Percentiles rank a stretch among this genome's conserved stretches.
Conservation (phyloP, 1,284 basidiomycete species). For the Ustilago crameri region DNA sequence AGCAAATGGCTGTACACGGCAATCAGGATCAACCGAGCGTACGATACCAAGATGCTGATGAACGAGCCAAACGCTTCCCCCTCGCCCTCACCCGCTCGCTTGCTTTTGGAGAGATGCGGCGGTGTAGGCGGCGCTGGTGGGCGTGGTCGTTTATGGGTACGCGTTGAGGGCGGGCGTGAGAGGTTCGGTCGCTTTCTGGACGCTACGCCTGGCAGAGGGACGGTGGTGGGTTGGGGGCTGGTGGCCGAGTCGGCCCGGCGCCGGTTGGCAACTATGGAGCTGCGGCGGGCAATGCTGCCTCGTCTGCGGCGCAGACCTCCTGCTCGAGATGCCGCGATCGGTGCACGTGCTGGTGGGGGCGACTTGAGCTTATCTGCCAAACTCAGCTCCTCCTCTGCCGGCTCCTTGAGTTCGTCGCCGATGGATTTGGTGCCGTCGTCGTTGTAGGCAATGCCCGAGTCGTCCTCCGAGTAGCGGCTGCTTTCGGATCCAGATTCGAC, state of each 20-base stretch:
- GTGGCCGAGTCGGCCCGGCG: not conserved
- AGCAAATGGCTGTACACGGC: constrained; percentile 65
- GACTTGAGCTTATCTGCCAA: constrained; percentile 35
- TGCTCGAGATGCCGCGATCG: too few species aligned
- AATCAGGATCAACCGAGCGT: constrained; percentile 63
- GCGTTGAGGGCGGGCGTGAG: constrained; percentile 31
- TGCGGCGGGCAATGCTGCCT: too few species aligned
- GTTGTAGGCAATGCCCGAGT: constrained; percentile 39
- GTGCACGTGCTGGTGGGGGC: constrained; percentile 1
- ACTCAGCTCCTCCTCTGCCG: constrained; percentile 8
- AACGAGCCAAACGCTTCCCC: constrained; percentile 30
- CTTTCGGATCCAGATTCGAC: constrained; percentile 9
- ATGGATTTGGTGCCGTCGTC: constrained; percentile 21
- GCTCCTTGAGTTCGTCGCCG: constrained; percentile 27
- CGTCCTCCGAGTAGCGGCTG: constrained; percentile 30
- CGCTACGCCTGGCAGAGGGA: too few species aligned
- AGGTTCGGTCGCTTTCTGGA: constrained; percentile 27
- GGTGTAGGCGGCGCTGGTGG: constrained; percentile 5
- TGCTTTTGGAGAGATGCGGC: not conserved
- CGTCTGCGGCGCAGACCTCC: not conserved
- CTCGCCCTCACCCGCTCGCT: not conserved
- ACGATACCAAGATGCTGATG: constrained; percentile 57
- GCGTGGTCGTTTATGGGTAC: constrained; percentile 35
- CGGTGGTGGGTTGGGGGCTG: not conserved
- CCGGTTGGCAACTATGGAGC: too few species aligned